These are phyloP conservation scores for Petunia secreta DNA, from an alignment of 257 asterid species.

Conservation along the genomic window DNA sequence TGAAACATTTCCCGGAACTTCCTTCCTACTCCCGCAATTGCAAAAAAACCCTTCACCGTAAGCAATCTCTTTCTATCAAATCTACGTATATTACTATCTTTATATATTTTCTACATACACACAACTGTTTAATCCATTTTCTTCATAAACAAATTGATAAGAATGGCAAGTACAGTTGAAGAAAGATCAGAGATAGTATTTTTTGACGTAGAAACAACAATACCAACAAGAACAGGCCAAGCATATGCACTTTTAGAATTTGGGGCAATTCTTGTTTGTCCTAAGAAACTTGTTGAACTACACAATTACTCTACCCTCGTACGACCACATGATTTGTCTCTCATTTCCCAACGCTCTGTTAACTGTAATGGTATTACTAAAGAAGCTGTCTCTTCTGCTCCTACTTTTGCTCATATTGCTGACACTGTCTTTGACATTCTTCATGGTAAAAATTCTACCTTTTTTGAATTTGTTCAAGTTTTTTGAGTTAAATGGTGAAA, in stretches of 20 bases:
- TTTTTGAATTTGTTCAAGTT: neutral
- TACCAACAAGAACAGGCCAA: slow-evolving; percentile 78
- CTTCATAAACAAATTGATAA: neutral
- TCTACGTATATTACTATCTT: neutral
- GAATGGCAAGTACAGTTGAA: slow-evolving; percentile 6
- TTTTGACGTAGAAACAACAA: slow-evolving; percentile 92
- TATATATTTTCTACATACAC: neutral
- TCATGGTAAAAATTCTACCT: slow-evolving; percentile 48
- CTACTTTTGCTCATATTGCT: slow-evolving; percentile 71
- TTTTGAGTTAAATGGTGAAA: too few species aligned
- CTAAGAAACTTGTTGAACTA: slow-evolving; percentile 85
- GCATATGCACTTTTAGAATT: slow-evolving; percentile 78
- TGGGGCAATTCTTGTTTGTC: slow-evolving; percentile 89
- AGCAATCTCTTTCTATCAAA: neutral
- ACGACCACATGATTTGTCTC: slow-evolving; percentile 74
- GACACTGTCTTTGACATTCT: slow-evolving; percentile 73
- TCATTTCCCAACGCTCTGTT: slow-evolving; percentile 67
- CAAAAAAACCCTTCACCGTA: neutral
- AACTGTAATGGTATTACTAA: slow-evolving; percentile 81
- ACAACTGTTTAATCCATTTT: neutral
- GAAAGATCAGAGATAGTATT: slow-evolving; percentile 82
- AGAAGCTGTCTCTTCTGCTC: slow-evolving; percentile 77
- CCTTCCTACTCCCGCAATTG: neutral
- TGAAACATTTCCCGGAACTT: neutral
- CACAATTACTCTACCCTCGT: slow-evolving; percentile 71